Evolutionary conservation across 2,329 filamentous ascomycete species (phyloP).

Genomic region (Fusarium sp.): DNA sequence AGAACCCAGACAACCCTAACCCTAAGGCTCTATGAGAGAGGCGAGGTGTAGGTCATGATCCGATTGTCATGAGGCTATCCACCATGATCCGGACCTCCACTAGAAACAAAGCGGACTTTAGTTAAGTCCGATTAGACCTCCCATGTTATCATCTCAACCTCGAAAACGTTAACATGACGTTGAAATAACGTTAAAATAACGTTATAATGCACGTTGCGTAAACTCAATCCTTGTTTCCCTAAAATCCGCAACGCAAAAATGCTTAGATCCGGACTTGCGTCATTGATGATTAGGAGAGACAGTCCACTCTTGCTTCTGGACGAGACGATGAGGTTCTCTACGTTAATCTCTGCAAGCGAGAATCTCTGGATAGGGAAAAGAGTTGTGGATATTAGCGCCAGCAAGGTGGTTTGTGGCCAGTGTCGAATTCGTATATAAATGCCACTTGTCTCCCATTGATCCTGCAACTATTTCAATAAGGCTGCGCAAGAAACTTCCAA

Average conservation of each 20-base stretch:
- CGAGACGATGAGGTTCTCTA: background rate
- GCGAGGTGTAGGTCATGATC: too few species aligned
- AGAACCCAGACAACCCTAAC: background rate
- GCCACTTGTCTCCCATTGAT: background rate
- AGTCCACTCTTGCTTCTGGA: background rate
- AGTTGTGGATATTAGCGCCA: background rate
- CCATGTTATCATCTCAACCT: background rate
- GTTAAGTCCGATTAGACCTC: background rate
- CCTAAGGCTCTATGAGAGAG: too few species aligned
- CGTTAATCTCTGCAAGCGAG: too few species aligned
- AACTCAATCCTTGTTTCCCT: background rate
- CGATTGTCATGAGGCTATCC: background rate
- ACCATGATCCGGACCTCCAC: background rate
- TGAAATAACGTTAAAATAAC: background rate
- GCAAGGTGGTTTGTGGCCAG: background rate
- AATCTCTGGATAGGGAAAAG: too few species aligned
- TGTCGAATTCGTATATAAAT: background rate
- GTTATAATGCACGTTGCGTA: background rate
- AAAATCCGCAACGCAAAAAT: background rate
- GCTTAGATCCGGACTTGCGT: background rate
- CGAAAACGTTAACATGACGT: background rate
- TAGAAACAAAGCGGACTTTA: background rate
- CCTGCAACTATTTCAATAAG: background rate
- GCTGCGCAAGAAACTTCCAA: background rate
- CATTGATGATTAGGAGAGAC: background rate